Evolutionary conservation across 148 eudicot species (phyloP).

Genomic region (Fallopia convolvulus): DNA sequence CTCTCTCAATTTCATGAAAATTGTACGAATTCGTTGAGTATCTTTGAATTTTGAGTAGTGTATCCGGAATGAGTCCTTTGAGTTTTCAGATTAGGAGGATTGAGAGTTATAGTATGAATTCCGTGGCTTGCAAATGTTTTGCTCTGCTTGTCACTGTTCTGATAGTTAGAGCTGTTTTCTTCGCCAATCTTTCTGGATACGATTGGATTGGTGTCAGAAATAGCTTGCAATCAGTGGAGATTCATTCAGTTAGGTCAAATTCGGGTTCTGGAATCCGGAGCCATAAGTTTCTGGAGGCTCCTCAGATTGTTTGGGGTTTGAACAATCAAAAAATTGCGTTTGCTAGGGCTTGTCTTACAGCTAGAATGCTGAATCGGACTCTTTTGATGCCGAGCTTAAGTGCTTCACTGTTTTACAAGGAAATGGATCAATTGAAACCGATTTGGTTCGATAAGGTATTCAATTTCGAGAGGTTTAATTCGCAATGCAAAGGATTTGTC

Average conservation of each 20-base stretch:
- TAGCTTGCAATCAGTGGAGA: constrained; percentile 14
- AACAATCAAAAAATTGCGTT: constrained; percentile 97
- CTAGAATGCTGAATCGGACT: constrained; percentile 67
- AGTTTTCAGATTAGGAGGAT: neutral
- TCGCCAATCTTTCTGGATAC: constrained; percentile 27
- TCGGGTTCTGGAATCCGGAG: constrained; percentile 19
- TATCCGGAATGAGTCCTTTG: neutral
- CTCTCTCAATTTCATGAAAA: neutral
- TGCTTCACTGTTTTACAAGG: constrained; percentile 91
- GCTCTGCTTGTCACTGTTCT: constrained; percentile 35
- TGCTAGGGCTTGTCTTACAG: constrained; percentile 87
- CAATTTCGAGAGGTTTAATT: constrained; percentile 56
- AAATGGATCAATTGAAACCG: constrained; percentile 61
- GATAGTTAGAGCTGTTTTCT: constrained; percentile 37
- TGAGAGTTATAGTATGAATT: constrained; percentile 21
- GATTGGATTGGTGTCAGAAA: constrained; percentile 21
- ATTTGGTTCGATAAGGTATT: constrained; percentile 81
- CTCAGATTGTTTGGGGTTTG: constrained; percentile 94
- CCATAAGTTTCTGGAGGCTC: constrained; percentile 71
- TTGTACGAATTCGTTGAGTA: neutral
- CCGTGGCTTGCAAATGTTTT: constrained; percentile 46
- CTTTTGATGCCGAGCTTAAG: constrained; percentile 91
- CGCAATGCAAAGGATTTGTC: constrained; percentile 69
- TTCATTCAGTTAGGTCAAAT: neutral
- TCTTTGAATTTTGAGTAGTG: neutral